A percentile compares a stretch with the other conserved stretches of the same genome.
These are phyloP conservation scores for Amanita fuliginea DNA, from an alignment of 768 basidiomycete species.

Conservation along the genomic window DNA sequence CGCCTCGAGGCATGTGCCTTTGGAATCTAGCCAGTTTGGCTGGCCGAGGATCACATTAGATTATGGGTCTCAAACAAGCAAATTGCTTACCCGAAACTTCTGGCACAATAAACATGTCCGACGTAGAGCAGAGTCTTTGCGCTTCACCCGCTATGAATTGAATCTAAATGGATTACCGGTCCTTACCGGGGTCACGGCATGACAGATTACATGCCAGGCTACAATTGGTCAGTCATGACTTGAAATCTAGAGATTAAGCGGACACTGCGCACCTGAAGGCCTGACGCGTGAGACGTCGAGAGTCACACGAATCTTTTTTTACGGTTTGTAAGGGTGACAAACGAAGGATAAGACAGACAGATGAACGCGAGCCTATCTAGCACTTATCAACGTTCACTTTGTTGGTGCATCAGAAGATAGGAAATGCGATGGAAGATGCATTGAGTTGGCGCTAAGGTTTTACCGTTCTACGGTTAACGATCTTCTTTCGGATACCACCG, in stretches of 20 bases:
- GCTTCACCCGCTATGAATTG: conserved; percentile 2
- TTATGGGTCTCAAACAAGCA: neutral
- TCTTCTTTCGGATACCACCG: neutral
- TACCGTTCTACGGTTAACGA: neutral
- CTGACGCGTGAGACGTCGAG: neutral
- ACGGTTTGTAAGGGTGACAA: neutral
- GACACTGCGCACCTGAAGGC: too few species aligned
- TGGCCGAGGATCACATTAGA: conserved; percentile 4
- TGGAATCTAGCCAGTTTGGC: neutral
- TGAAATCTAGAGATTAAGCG: neutral
- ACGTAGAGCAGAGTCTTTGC: conserved; percentile 1
- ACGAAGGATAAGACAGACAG: neutral
- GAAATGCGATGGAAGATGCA: neutral
- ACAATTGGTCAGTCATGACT: neutral
- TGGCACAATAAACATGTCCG: neutral
- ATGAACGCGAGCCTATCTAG: conserved; percentile 1
- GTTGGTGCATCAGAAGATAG: neutral
- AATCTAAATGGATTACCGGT: neutral
- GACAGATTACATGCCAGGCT: neutral
- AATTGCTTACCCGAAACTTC: conserved; percentile 1
- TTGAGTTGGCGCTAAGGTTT: conserved; percentile 1
- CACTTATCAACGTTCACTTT: neutral
- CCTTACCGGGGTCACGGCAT: neutral
- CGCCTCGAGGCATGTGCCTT: conserved; percentile 26
- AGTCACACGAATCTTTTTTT: neutral